Evolutionary conservation across 306 rosid genomes (phyloP).

Genomic region (Corylus americana): DNA sequence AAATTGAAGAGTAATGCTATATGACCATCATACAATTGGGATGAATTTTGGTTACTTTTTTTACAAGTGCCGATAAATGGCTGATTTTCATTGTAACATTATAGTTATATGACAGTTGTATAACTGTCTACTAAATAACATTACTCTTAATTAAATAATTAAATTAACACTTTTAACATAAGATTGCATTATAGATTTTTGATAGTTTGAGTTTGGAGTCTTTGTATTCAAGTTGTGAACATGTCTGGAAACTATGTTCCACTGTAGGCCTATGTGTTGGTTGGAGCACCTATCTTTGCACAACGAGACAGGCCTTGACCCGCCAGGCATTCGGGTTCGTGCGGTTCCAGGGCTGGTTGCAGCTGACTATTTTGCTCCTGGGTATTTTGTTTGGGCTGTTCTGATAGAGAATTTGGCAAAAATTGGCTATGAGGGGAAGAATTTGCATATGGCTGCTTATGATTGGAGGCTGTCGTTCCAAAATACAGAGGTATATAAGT

Average conservation of each 20-base stretch:
- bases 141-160: too few relatives aligned
- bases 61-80: too few relatives aligned
- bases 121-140: too few relatives aligned
- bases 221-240: constrained; percentile 4
- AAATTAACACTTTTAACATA: too few relatives aligned
- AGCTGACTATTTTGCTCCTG: constrained; percentile 58
- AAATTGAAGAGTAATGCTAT: too few relatives aligned
- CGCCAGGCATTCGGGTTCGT: constrained; percentile 79
- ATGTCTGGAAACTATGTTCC: constrained; percentile 11
- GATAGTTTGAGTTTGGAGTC: neutral
- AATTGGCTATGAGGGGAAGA: constrained; percentile 85
- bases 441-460: constrained; percentile 69
- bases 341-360: constrained; percentile 67
- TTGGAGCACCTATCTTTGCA: constrained; percentile 77
- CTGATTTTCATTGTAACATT: too few relatives aligned
- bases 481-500: constrained; percentile 63
- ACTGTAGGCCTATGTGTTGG: constrained; percentile 71
- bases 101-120: too few relatives aligned
- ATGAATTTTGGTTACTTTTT: too few relatives aligned
- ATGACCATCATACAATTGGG: too few relatives aligned
- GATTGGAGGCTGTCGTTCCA: constrained; percentile 93
- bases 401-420: constrained; percentile 71
- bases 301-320: constrained; percentile 81
- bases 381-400: constrained; percentile 69
- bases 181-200: constrained; percentile 6